Conservation (phyloP, 2,329 filamentous ascomycete genomes). For the Thielaviopsis euricoi region DNA sequence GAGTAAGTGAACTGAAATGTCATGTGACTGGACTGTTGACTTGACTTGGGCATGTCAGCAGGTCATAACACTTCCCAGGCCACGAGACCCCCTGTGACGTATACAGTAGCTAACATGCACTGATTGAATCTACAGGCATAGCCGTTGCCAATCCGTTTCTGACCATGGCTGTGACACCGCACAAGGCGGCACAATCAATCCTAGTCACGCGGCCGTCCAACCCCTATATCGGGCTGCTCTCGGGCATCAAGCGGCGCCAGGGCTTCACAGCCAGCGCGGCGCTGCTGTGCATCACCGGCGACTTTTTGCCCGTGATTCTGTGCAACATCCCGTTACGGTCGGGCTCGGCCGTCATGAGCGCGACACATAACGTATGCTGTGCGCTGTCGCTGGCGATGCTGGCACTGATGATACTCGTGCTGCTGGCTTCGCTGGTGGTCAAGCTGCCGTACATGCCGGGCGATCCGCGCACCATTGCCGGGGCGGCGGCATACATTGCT, state of each 20-base stretch:
- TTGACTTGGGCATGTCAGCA: no score
- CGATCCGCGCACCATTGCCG: constrained; percentile 10
- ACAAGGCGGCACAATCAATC: constrained; percentile 2
- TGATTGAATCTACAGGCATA: background rate
- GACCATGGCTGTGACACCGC: constrained; percentile 12
- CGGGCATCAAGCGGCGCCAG: constrained; percentile 4
- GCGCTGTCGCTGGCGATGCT: constrained; percentile 6
- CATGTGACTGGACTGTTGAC: no score
- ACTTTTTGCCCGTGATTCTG: constrained; percentile 8
- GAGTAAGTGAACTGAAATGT: background rate
- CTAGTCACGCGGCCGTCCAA: constrained; percentile 8
- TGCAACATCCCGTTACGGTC: constrained; percentile 9
- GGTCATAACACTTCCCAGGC: no score
- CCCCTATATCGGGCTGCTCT: constrained; percentile 4
- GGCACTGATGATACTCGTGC: constrained; percentile 6
- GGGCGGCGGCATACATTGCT: constrained; percentile 5
- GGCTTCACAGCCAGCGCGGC: background rate
- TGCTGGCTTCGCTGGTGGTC: constrained; percentile 3
- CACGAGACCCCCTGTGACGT: background rate
- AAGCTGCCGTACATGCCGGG: constrained; percentile 9
- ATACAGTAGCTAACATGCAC: background rate
- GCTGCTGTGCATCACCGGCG: constrained; percentile 1
- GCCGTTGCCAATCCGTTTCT: constrained; percentile 14
- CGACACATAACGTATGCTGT: constrained; percentile 1
- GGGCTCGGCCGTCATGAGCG: background rate